Percentiles rank a stretch among this genome's conserved stretches.
Conservation (phyloP, 1,139 yeast genomes). For the Yamadazyma jaroonii region DNA sequence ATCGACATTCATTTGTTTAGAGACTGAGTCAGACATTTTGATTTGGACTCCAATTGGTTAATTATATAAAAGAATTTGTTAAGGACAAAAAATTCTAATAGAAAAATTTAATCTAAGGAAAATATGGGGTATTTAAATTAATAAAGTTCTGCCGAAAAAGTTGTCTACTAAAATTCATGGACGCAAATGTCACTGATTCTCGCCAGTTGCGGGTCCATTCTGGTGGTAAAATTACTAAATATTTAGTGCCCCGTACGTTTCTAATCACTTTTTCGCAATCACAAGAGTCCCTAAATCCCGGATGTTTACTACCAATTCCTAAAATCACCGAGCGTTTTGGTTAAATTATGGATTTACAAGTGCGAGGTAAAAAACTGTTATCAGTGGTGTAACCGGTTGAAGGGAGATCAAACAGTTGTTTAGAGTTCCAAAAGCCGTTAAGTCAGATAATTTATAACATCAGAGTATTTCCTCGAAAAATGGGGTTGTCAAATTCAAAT, state of each 20-base stretch:
- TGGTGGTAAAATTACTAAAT: too few species aligned
- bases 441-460: too few species aligned
- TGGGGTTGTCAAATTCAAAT: too few species aligned
- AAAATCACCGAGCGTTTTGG: not conserved
- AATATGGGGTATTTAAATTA: conserved; percentile 7
- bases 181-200: too few species aligned
- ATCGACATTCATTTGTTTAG: conserved; percentile 52
- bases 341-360: not conserved
- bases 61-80: not conserved
- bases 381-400: not conserved
- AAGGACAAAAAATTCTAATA: not conserved
- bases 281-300: not conserved
- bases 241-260: not conserved
- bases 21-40: conserved; percentile 23
- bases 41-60: not conserved
- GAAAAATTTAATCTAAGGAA: not conserved
- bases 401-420: not conserved
- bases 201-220: too few species aligned
- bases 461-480: too few species aligned
- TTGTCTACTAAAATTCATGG: too few species aligned
- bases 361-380: not conserved
- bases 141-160: conserved; percentile 1
- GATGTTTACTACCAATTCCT: not conserved
- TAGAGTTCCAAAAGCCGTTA: too few species aligned
- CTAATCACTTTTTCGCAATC: not conserved